Evolutionary conservation across 352 stramenopile species (phyloP), one percentile per base, ranked within the genome.

Genomic region (Globisporangium perplexum): DNA sequence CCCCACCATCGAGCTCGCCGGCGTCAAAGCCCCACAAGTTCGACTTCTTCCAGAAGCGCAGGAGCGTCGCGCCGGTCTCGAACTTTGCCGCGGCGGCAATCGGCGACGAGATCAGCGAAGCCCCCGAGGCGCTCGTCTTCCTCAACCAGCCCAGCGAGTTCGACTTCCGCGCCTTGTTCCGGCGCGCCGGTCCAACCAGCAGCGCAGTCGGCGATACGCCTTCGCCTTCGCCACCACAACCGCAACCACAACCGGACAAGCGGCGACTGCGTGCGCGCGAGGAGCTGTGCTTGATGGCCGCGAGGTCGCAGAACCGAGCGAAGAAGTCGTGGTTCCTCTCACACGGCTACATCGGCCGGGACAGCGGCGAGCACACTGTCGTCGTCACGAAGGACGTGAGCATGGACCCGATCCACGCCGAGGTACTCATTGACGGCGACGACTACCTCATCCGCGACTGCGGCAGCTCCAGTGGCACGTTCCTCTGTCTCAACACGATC

Each of bases 401-500:
- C 1, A 88, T 90, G 74, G 80, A 87, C 50, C n/a, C 69, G 11
- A 59, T 86, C 15, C 80, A 90, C 54, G 80, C 80, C 22, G 62
- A 86, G 53, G 55, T 90, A 18, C 64, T 69, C 11, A 38, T 88
- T 35, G 58, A 78, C 36, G 74, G 73, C 4, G 80, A 88, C 43
- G 75, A 87, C 50, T 90, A 88, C 30, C 58, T 88, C 41, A 26
- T 90, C 0, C 68, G 62, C 18, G 80, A 90, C 39, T 49, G 69
- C 4, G 60, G 73, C 23, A 86, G 71, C 50, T 60, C 61, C 20
- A 69, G 53, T 2, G 77, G 77, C 3, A 84, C 77, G 23, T 90
- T 74, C 45, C 62, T 90, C n/a, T 90, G 80, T 42, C 67, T 90
- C n/a, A 78, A 60, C 14, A 90, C 80, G 8, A 77, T 68, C 7